These are phyloP conservation scores for Lentinula detonsa DNA, from an alignment of 768 basidiomycete species.

Conservation along the genomic window DNA sequence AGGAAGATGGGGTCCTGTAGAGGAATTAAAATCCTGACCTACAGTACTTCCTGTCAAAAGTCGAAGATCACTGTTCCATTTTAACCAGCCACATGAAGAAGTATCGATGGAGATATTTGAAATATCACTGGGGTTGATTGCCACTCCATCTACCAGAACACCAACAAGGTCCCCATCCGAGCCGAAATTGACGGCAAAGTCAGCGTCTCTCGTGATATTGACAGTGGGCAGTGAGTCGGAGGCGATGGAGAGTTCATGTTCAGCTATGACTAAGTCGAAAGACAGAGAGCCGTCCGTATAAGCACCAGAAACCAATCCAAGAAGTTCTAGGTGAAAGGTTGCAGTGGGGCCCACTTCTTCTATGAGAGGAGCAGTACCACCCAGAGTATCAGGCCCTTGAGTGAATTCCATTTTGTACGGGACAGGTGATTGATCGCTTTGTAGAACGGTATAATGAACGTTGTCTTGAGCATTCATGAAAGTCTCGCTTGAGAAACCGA, in stretches of 20 bases:
- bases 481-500: conserved; percentile 72
- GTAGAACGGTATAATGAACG: conserved; percentile 59
- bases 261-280: conserved; percentile 64
- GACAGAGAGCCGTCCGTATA: conserved; percentile 53
- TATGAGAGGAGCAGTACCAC: conserved; percentile 65
- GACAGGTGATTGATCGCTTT: conserved; percentile 60
- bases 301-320: conserved; percentile 69
- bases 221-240: conserved; percentile 49
- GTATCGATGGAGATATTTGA: conserved; percentile 52
- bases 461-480: conserved; percentile 36
- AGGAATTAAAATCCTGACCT: conserved; percentile 25
- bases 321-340: conserved; percentile 47
- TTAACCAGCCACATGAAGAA: conserved; percentile 52
- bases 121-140: conserved; percentile 56
- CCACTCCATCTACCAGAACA: conserved; percentile 54
- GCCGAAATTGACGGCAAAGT: conserved; percentile 45
- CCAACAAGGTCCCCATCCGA: conserved; percentile 58
- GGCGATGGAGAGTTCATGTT: conserved; percentile 57
- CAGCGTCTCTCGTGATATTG: conserved; percentile 58
- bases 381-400: conserved; percentile 59
- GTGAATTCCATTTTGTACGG: conserved; percentile 78
- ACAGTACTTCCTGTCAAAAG: conserved; percentile 66
- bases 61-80: conserved; percentile 48
- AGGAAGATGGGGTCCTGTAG: conserved; percentile 38
- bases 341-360: conserved; percentile 30